phyloP scores from a whole-genome alignment of 2,329 filamentous ascomycete species.

The Monosporascus sp. region DNA sequence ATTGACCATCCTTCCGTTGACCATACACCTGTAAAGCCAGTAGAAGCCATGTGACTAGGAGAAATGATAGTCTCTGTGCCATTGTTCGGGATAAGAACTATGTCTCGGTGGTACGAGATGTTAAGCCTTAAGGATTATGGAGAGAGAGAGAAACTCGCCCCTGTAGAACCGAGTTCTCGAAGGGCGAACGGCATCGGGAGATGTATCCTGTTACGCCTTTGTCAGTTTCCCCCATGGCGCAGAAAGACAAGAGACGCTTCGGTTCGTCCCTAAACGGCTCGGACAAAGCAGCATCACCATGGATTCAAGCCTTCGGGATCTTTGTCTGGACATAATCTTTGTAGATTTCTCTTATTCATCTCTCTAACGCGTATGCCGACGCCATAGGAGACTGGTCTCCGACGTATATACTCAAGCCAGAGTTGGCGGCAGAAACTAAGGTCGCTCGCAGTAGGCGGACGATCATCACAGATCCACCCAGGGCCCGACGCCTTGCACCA shows the following conservation, averaged over 20 bases:
- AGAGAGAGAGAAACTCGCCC: background rate
- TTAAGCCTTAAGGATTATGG: background rate
- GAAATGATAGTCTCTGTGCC: background rate
- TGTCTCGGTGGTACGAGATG: background rate
- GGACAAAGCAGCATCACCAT: background rate
- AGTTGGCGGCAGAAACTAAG: too few species aligned
- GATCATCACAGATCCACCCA: too few species aligned
- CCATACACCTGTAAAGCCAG: background rate
- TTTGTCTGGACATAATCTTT: background rate
- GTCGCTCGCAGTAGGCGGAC: too few species aligned
- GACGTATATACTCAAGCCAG: too few species aligned
- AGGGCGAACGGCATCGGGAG: background rate
- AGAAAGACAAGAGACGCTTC: background rate
- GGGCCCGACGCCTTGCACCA: too few species aligned
- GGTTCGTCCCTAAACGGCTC: background rate
- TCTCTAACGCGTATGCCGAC: background rate
- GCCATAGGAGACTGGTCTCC: too few species aligned
- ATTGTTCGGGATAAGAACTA: background rate
- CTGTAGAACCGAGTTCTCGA: too few species aligned
- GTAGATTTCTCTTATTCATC: too few species aligned
- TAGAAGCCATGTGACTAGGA: background rate
- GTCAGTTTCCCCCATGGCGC: background rate
- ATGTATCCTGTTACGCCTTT: background rate
- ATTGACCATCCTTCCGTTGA: conserved; percentile 9
- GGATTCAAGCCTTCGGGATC: background rate